Conservation (phyloP, 2,329 filamentous ascomycete genomes). For the Penicillium corylophilum region DNA sequence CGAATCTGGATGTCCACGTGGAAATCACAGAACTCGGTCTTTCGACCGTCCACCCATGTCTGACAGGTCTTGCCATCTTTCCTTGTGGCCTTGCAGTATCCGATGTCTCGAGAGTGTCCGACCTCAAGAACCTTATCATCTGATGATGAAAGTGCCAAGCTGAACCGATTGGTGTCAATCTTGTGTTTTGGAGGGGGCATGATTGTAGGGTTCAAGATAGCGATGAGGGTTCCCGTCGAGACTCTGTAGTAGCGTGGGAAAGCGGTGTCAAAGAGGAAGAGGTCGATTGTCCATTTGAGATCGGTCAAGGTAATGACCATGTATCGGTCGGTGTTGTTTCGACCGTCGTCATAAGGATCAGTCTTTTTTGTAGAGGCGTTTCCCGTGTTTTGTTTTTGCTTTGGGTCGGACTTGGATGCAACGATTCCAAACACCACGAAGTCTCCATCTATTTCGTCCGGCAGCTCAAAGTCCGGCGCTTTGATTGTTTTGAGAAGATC, state of each 20-base stretch:
- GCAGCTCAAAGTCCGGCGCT: conserved; percentile 74
- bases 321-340: conserved; percentile 70
- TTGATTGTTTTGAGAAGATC: conserved; percentile 80
- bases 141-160: conserved; percentile 78
- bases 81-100: conserved; percentile 80
- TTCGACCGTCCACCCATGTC: conserved; percentile 81
- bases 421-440: conserved; percentile 87
- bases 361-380: conserved; percentile 41
- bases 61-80: conserved; percentile 80
- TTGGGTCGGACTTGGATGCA: conserved; percentile 82
- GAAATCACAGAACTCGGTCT: conserved; percentile 89
- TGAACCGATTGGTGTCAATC: conserved; percentile 78
- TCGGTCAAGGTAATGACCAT: conserved; percentile 90
- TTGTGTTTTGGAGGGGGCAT: conserved; percentile 80
- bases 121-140: conserved; percentile 89
- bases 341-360: conserved; percentile 52
- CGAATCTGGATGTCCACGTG: conserved; percentile 81
- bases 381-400: conserved; percentile 53
- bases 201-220: conserved; percentile 85
- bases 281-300: conserved; percentile 83
- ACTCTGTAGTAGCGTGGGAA: conserved; percentile 94
- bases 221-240: conserved; percentile 84
- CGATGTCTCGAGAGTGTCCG: conserved; percentile 78
- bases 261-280: conserved; percentile 87
- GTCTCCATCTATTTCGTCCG: conserved; percentile 78